Evolutionary conservation across 805 yeast species (phyloP), one percentile per base, ranked within the genome.

Genomic region (Candida wancherniae): DNA sequence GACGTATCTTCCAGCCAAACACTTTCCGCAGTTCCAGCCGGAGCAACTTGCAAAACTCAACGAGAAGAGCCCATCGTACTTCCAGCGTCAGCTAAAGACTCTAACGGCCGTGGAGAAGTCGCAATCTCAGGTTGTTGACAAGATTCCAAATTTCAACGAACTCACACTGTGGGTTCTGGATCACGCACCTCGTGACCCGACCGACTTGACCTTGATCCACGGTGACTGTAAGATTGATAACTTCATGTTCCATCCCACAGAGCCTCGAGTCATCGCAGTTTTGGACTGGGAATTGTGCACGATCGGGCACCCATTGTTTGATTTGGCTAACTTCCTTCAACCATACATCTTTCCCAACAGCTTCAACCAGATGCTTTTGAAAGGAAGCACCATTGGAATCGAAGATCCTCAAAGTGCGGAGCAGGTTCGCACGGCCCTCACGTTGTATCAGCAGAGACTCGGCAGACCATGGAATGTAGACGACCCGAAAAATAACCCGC

Each of bases 231-330:
- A 77, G 58, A 63, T 72, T 46, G 80, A 82, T 63, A 67, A 81
- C 57, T 61, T 81, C 40, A 67, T 82, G 19, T 71, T 71, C 57
- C 69, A 80, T 53, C 76, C 75, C 41, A 67, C 65, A 1, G 61
- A 65, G 26, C 67, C 68, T 13, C 49, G 51, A 25, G 73, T 76
- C 3, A 54, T 69, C 28, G 80, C 81, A 0, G 71, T 77, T 3
- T 57, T 77, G 24, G 83, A 77, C 47, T 77, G 84, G 84, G 84
- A 77, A 47, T 54, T 77, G 22, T 74, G 80, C 40, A 77, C 83
- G 0, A 58, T 73, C 35, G 84, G 84, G 0, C 80, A 76, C 42
- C 84, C 84, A 1, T 50, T 76, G 26, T 76, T 78, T 37, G 84
- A 77, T 43, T 54, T 77, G 18, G 72, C 80, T 11, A 77, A 77